A percentile compares a stretch with the other conserved stretches of the same genome.
These are phyloP conservation scores for Grosmannia clavigera DNA, from an alignment of 2,329 filamentous ascomycete species.

Conservation along the genomic window DNA sequence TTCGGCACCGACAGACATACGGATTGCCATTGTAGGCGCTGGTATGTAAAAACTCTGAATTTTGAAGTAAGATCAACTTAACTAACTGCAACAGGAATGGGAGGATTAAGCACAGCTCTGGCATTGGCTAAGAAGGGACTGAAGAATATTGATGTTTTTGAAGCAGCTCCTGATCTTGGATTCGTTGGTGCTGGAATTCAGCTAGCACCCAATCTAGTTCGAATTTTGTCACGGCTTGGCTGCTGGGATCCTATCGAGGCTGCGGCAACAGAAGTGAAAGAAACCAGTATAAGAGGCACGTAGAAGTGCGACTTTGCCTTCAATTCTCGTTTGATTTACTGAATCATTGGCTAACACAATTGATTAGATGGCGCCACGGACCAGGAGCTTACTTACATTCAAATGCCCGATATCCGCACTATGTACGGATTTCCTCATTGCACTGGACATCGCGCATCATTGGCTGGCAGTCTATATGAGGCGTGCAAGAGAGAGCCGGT, in stretches of 20 bases:
- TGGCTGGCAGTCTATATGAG: conserved; percentile 57
- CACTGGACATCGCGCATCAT: conserved; percentile 63
- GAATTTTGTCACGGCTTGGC: conserved; percentile 59
- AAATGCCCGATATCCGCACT: conserved; percentile 52
- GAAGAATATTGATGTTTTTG: conserved; percentile 59
- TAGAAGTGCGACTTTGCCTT: neutral
- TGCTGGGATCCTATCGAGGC: conserved; percentile 59
- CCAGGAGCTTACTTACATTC: conserved; percentile 56
- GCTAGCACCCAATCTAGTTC: conserved; percentile 68
- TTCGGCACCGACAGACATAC: conserved; percentile 10
- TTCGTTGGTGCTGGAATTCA: conserved; percentile 81
- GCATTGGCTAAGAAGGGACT: conserved; percentile 67
- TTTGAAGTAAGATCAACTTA: no score
- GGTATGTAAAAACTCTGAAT: conserved; percentile 16
- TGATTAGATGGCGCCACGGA: conserved; percentile 51
- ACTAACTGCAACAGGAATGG: conserved; percentile 45
- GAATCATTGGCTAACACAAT: neutral
- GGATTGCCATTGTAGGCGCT: conserved; percentile 20
- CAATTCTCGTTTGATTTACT: neutral
- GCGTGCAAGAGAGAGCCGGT: conserved; percentile 49
- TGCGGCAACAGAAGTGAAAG: conserved; percentile 58
- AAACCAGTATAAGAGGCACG: conserved; percentile 59
- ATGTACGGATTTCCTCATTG: conserved; percentile 68
- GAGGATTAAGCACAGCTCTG: conserved; percentile 58
- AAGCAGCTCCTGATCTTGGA: conserved; percentile 58